A percentile compares a stretch with the other conserved stretches of the same genome.
Evolutionary conservation across 306 rosid species (phyloP).

Genomic region (Rubus parviflorus): DNA sequence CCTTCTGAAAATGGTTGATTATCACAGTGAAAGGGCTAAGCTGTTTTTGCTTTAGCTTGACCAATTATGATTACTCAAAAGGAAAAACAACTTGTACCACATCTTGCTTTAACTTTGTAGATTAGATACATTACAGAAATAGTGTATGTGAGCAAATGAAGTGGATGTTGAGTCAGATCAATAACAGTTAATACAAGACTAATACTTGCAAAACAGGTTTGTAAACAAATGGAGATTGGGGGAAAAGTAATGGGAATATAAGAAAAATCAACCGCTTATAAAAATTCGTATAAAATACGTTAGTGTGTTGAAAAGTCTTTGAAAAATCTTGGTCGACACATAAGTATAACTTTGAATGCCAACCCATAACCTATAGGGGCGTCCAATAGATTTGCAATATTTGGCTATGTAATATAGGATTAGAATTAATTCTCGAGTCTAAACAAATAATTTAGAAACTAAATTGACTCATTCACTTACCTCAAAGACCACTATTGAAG

Average conservation of each 20-base stretch:
- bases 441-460: neutral
- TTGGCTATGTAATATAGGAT: neutral
- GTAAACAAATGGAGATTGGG: neutral
- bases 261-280: too few species aligned
- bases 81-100: neutral
- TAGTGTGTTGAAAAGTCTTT: too few species aligned
- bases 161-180: neutral
- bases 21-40: conserved; percentile 11
- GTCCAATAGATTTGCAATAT: neutral
- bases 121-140: neutral
- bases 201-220: neutral
- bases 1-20: neutral
- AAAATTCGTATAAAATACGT: neutral
- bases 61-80: neutral
- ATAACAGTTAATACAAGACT: neutral
- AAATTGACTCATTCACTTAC: neutral
- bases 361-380: neutral
- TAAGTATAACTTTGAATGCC: neutral
- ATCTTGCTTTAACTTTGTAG: neutral
- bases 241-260: neutral
- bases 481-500: neutral
- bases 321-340: neutral
- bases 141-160: neutral
- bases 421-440: neutral
- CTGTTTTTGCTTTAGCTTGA: conserved; percentile 6